Conservation (phyloP, 768 basidiomycete species). For the Tulasnella sp. region DNA sequence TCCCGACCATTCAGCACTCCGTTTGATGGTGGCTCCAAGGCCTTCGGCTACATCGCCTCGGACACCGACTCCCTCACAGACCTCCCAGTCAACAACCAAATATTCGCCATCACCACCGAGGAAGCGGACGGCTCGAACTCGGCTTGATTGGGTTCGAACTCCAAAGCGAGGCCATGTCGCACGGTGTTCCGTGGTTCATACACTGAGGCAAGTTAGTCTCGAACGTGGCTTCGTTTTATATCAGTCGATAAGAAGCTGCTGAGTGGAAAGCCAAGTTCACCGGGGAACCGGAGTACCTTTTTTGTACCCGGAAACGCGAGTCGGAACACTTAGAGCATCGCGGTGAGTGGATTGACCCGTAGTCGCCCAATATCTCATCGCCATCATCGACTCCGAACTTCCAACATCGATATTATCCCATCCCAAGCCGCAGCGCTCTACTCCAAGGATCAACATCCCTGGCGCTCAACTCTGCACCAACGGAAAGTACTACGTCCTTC, state of each 20-base stretch:
- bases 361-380: neutral
- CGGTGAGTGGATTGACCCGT: neutral
- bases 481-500: neutral
- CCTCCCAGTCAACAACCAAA: neutral
- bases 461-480: neutral
- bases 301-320: neutral
- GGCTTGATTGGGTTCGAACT: neutral
- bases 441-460: neutral
- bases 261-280: conserved; percentile 18
- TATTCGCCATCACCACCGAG: neutral
- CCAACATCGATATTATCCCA: neutral
- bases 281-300: neutral
- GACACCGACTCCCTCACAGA: neutral
- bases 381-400: conserved; percentile 44
- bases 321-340: neutral
- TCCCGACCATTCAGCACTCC: neutral
- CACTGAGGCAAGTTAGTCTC: neutral
- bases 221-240: conserved; percentile 18
- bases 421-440: neutral
- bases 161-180: neutral
- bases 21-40: neutral
- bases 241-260: conserved; percentile 3
- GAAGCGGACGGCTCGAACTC: neutral
- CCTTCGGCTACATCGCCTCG: neutral
- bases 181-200: neutral